Evolutionary conservation across 2,329 filamentous ascomycete genomes (phyloP), one percentile per base, ranked within the genome.

Genomic region (Exserohilum rostratum): DNA sequence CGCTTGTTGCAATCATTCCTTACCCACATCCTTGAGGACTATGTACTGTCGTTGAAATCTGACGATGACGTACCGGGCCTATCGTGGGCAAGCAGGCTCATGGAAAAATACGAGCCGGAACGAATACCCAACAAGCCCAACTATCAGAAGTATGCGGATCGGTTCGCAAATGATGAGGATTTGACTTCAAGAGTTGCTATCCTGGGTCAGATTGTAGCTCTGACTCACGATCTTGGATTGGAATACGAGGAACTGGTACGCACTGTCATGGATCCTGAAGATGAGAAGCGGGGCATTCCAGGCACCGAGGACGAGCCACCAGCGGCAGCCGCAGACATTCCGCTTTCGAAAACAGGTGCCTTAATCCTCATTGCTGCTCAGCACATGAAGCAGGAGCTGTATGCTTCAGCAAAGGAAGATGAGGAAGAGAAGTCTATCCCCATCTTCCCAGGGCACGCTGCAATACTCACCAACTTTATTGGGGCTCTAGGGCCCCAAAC

Each of bases 11-110:
- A 91, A 67, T 87, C 87, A 1, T 93, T 95, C 71, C 81, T 91
- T n/a, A 91, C 89, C 0, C 89, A 90, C 68, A 77, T 93, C 15
- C 76, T 93, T 10, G 90, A 93, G 69, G 84, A 88, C 40, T 93
- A 91, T 62, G 82, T 90, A 57, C 86, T 84, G n/a, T 77, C 77
- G 6, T 61, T 82, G 15, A 68, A 69, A 3, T 72, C 76, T 3
- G 66, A 71, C 5, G 77, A 79, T 18, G 79, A 81, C 64, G 75
- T 80, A 5, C 79, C 80, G 1, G 81, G 80, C 5, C 67, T 83
- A 43, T 77, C 78, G 2, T 83, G 80, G 80, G 76, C 77, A 5
- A 80, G 74, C 58, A 73, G 90, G 46, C 73, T 92, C 51, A 80
- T 90, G 58, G 90, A 93, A 73, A 86, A 83, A 55, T 85, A 87